Evolutionary conservation across 208 protist genomes (phyloP), one percentile per base, ranked within the genome.

Genomic region (Trypanosomatidae sp.): DNA sequence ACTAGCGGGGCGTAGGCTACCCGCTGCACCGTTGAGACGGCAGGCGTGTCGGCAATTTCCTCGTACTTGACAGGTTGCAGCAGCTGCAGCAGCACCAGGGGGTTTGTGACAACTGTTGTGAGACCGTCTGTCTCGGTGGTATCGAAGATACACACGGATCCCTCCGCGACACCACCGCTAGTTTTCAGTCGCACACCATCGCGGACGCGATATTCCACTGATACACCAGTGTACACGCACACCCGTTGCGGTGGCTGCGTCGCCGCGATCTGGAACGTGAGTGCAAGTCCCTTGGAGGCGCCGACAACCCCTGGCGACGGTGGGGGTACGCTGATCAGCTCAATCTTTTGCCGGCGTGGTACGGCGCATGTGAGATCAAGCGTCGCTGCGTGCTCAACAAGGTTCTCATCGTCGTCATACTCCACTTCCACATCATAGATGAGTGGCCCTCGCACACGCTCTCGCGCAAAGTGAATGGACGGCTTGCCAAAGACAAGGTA

Each of bases 401-500:
- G 39, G 15, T 81, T 72, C 19, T 81, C 77, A 17, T 87, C 82
- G n/a, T 79, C 85, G 58, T 82, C 71, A 25, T 79, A 75, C 62
- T 89, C 81, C 49, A 82, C 60, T 4, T 88, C 77, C 0, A 90
- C 76, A 65, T 91, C 74, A 76, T 89, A 91, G 30, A 94, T 79
- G 22, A 92, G 75, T 15, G 90, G 90, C 19, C 87, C 90, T 39
- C 66, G 66, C 10, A 65, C 39, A 39, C 68, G 74, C 9, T 82
- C 76, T 41, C 82, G 75, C 43, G 52, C 67, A 71, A 80, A 94
- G 1, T 74, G 78, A 28, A 94, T 91, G n/a, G 65, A 43, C 17
- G 87, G 90, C n/a, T 74, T 74, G 62, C 90, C 87, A 19, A 84
- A 75, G 36, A 94, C 83, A 25, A 94, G 74, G 71, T 90, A 94